phyloP scores from a whole-genome alignment of 2,329 filamentous ascomycete genomes.

The Sclerotinia spermophila region DNA sequence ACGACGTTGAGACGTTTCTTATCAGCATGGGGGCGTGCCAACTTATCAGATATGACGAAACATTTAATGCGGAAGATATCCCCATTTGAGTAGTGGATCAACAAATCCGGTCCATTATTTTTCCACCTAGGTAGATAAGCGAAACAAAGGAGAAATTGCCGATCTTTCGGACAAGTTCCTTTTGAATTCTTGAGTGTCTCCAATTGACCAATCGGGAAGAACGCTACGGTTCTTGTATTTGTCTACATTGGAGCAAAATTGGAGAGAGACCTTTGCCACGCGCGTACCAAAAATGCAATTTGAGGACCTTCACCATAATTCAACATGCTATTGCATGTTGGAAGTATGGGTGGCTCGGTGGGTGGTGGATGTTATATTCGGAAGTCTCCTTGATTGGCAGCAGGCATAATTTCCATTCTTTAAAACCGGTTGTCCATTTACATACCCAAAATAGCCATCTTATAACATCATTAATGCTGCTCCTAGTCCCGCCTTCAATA shows the following conservation, averaged over 20 bases:
- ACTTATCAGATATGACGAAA: slow-evolving; percentile 1
- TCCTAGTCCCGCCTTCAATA: neutral
- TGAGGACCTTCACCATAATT: neutral
- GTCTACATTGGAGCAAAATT: neutral
- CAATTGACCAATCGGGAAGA: neutral
- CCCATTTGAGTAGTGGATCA: neutral
- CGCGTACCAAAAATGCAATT: neutral
- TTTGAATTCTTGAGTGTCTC: neutral
- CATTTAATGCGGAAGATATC: neutral
- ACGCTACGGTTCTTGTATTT: neutral
- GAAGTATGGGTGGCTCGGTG: neutral
- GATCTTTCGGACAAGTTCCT: slow-evolving; percentile 1
- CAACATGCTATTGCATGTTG: neutral
- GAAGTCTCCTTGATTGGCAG: neutral
- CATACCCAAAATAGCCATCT: neutral
- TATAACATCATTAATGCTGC: neutral
- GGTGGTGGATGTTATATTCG: neutral
- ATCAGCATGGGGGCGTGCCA: neutral
- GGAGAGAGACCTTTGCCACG: neutral
- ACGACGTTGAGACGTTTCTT: neutral
- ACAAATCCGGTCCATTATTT: neutral
- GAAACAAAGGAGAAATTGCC: neutral
- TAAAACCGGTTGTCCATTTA: neutral
- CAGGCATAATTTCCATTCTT: neutral
- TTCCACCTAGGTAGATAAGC: neutral